Percentiles rank a stretch among this genome's conserved stretches.
Evolutionary conservation across 306 rosid species (phyloP).

Genomic region (Vigna hirtella): DNA sequence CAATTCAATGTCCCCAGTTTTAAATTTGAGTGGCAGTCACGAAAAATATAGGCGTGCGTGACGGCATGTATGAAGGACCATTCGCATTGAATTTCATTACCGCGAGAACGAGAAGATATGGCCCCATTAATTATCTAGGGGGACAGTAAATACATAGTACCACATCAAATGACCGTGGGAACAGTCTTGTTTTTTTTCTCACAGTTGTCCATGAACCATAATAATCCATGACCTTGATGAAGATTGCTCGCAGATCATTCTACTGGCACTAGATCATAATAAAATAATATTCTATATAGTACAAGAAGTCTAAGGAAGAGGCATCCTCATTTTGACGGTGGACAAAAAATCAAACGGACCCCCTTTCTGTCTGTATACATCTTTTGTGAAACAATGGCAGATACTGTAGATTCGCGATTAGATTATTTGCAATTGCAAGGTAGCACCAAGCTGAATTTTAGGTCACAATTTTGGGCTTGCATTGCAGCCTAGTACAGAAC

Average conservation of each 20-base stretch:
- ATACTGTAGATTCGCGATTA: constrained; percentile 40
- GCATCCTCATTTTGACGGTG: constrained; percentile 50
- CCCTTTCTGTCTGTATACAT: constrained; percentile 28
- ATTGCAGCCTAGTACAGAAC: constrained; percentile 23
- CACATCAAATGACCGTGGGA: constrained; percentile 37
- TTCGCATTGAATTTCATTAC: constrained; percentile 43
- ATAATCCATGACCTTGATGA: neutral
- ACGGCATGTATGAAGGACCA: constrained; percentile 38
- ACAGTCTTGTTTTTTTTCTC: constrained; percentile 16
- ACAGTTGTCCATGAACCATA: constrained; percentile 7
- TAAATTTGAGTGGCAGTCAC: constrained; percentile 22
- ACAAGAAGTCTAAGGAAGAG: constrained; percentile 14
- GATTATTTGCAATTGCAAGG: constrained; percentile 36
- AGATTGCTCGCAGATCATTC: constrained; percentile 26
- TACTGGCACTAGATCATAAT: neutral
- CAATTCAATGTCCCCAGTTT: constrained; percentile 42
- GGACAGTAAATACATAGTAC: constrained; percentile 45
- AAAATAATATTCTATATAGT: neutral
- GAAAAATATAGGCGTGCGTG: neutral
- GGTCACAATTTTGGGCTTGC: constrained; percentile 19
- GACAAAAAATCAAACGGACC: constrained; percentile 50
- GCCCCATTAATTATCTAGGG: constrained; percentile 34
- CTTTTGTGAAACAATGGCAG: constrained; percentile 28
- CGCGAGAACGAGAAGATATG: constrained; percentile 40
- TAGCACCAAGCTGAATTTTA: constrained; percentile 27